A percentile compares a stretch with the other conserved stretches of the same genome.
These are phyloP conservation scores for Cutaneotrichosporon sp. DNA, from an alignment of 1,284 basidiomycete genomes.

Conservation along the genomic window DNA sequence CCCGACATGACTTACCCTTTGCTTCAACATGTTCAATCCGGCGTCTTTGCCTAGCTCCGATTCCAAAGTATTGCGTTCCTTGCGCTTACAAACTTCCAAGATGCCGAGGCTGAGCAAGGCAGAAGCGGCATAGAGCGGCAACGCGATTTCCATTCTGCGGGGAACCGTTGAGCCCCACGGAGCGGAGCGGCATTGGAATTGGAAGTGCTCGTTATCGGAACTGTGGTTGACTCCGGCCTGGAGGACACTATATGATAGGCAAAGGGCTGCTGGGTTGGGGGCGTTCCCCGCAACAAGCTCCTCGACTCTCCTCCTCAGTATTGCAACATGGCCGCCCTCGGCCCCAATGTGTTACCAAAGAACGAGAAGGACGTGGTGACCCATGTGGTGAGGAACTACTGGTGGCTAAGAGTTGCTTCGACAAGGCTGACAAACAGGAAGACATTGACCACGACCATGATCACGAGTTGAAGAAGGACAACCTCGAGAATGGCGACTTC, in stretches of 20 bases:
- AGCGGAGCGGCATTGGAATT: not conserved
- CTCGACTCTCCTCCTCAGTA: too few species aligned
- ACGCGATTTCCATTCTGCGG: not conserved
- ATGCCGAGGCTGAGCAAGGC: not conserved
- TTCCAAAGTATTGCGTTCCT: too few species aligned
- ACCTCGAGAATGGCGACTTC: conserved; percentile 5
- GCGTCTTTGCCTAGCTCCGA: not conserved
- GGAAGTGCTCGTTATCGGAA: too few species aligned
- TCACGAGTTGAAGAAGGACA: not conserved
- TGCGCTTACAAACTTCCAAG: not conserved
- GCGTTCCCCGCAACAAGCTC: too few species aligned
- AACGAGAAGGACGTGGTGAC: conserved; percentile 3
- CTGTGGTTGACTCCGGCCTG: too few species aligned
- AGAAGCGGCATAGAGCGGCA: not conserved
- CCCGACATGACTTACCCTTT: too few species aligned
- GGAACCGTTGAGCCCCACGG: not conserved
- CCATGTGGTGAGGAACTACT: conserved; percentile 4
- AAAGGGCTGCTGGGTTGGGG: too few species aligned
- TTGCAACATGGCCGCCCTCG: not conserved
- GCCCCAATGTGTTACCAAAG: not conserved
- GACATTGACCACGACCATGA: not conserved
- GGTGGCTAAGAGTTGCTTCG: too few species aligned
- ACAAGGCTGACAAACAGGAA: not conserved
- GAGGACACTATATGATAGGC: too few species aligned
- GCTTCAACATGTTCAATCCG: too few species aligned